Evolutionary conservation across 2,329 filamentous ascomycete species (phyloP), one percentile per base, ranked within the genome.

Genomic region (Sporothrix humicola): DNA sequence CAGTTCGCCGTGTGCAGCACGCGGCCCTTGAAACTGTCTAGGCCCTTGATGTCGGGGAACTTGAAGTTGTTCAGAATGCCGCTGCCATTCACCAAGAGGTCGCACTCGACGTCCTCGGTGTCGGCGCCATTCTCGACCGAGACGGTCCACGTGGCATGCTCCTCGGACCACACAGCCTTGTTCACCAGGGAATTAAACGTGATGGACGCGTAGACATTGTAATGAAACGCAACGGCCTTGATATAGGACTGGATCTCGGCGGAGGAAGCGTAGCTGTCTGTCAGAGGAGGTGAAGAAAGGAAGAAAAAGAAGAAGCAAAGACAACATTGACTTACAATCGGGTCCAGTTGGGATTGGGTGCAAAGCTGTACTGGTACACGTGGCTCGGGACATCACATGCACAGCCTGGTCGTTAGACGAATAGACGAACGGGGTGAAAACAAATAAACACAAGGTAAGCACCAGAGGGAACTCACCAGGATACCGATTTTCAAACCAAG

Each of bases 61-160:
- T 83, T 82, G 80, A 83, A 85, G 66, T 87, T 84, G 74, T 85
- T 86, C 65, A 87, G 79, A 37, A 85, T 82, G 2, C 85, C 85
- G 8, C 79, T 77, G 13, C 31, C 52, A n/a, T 83, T 85, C 63
- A 85, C 85, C 70, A 87, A 63, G 75, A 76, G 10, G 72, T 76
- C 48, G 68, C 70, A 56, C 77, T 75, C 72, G 73, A 77, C 9
- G 74, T 58, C 58, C 77, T 75, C 72, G 73, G 77, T 8, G 74
- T 54, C 58, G 77, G 77, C 68, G 79, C 77, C 58, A 6, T 82
- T 77, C 1, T 81, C 81, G 23, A 78, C 78, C 4, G 78, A 74
- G 73, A 85, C 84, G 72, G 84, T 79, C 85, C 85, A 87, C 0
- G 72, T 76, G 3, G 80, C 82, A 70, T 80, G 81, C 52, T 82